Base-by-base conservation (phyloP, 176 grass and related monocot genomes). In the Guadua angustifolia region DNA sequence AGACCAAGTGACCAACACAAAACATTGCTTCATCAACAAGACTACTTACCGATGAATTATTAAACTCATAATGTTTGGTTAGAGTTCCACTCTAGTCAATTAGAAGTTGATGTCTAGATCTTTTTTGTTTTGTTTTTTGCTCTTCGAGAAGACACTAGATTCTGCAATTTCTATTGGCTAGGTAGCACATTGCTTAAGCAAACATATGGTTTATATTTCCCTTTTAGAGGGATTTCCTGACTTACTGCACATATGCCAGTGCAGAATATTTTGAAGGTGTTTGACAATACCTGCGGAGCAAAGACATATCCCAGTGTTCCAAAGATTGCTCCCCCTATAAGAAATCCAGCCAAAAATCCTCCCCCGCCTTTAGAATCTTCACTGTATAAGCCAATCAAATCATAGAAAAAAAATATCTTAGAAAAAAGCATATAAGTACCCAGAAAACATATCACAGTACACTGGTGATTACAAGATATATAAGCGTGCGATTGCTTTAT, bases 231-330 rank as follows among this genome's bases (percentile, higher is more conserved):
- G 10, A 73, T 75, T 66, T 66, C 6, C 10, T 84, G 8, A 60
- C 44, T 6, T 24, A 18, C 7, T 46, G 25, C 19, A 14, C 56
- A 83, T 73, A 18, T 13, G 19, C 19, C 39, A 36, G 14, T 44
- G 16, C n/a, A 75, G 9, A 47, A 58, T 66, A 55, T 19, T 62
- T 68, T 38, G 24, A 49, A 58, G 33, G 13, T 13, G 9, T 26
- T 57, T 19, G 11, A 26, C 11, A 71, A 69, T 62, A 93, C 88
- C 91, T 93, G 91, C 42, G 91, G 91, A 42, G 91, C 85, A 88
- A 93, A 88, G 26, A 90, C 79, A 40, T 93, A 93, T 32, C 88
- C 85, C 55, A 93, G n/a, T 36, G 91, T 88, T 88, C 91, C 91
- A 80, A 93, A 93, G 21, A 93, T 64, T 59, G 91, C 91, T 40